Percentiles rank a stretch among this genome's conserved stretches.
Evolutionary conservation across 768 basidiomycete genomes (phyloP).

Genomic region (Butyriboletus loyo): DNA sequence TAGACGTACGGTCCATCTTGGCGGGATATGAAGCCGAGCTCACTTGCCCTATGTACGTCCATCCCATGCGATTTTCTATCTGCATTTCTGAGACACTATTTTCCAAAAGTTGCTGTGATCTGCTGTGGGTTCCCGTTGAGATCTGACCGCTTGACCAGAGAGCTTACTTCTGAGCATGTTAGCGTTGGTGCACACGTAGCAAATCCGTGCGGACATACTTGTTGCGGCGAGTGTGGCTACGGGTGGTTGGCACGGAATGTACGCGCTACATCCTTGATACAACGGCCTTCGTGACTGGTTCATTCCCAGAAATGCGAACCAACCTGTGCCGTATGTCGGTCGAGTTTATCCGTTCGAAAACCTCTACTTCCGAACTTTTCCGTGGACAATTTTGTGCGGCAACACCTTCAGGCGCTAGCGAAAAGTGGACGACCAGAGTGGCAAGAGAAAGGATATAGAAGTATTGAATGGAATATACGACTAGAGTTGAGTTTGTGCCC

Average conservation of each 20-base stretch:
- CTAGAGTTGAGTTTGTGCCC: conserved; percentile 55
- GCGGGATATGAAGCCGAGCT: conserved; percentile 60
- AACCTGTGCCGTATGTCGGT: conserved; percentile 61
- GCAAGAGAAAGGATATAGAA: conserved; percentile 45
- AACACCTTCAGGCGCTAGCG: conserved; percentile 49
- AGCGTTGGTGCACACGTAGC: conserved; percentile 62
- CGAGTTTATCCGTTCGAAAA: conserved; percentile 34
- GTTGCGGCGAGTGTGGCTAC: conserved; percentile 66
- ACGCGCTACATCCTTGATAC: conserved; percentile 12
- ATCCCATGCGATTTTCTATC: not conserved
- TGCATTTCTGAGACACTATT: not conserved
- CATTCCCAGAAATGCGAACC: conserved; percentile 37
- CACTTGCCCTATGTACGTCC: conserved; percentile 67
- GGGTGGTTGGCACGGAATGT: conserved; percentile 59
- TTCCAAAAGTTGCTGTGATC: conserved; percentile 64
- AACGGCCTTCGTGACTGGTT: not conserved
- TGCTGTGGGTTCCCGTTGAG: conserved; percentile 48
- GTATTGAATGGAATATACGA: conserved; percentile 51
- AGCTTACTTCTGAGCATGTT: conserved; percentile 1
- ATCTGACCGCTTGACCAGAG: not conserved
- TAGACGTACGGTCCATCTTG: conserved; percentile 34
- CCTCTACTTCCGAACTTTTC: conserved; percentile 65
- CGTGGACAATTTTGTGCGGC: conserved; percentile 58
- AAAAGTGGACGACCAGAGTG: conserved; percentile 50
- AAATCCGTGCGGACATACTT: conserved; percentile 73